A percentile compares a stretch with the other conserved stretches of the same genome.
These are phyloP conservation scores for Aspergillus ibericus DNA, from an alignment of 2,329 filamentous ascomycete species.

Conservation along the genomic window DNA sequence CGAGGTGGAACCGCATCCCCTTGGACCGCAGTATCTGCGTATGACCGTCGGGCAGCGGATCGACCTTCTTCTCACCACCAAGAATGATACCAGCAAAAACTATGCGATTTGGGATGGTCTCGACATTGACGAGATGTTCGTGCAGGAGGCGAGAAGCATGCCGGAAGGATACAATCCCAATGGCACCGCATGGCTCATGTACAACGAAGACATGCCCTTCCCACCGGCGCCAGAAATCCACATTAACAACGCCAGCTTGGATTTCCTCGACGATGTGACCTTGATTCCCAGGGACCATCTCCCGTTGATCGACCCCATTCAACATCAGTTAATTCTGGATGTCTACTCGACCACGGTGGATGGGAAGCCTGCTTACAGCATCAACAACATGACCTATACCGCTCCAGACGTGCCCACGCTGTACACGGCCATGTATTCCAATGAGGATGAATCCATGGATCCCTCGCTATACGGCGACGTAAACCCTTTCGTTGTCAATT, in stretches of 20 bases:
- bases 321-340: conserved; percentile 33
- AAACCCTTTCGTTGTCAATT: conserved; percentile 66
- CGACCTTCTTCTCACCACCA: conserved; percentile 58
- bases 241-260: conserved; percentile 51
- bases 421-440: conserved; percentile 71
- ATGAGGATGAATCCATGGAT: conserved; percentile 56
- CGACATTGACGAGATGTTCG: conserved; percentile 58
- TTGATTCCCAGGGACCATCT: conserved; percentile 27
- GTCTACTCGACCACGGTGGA: conserved; percentile 68
- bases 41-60: conserved; percentile 66
- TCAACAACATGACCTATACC: conserved; percentile 76
- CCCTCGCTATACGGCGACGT: conserved; percentile 67
- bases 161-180: conserved; percentile 66
- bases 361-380: conserved; percentile 61
- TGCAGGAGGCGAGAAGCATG: conserved; percentile 42
- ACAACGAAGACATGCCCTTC: conserved; percentile 49
- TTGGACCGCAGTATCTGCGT: conserved; percentile 63
- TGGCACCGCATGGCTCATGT: conserved; percentile 51
- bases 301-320: conserved; percentile 28
- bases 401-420: conserved; percentile 74
- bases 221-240: conserved; percentile 56
- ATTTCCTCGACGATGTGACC: conserved; percentile 66
- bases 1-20: conserved; percentile 32
- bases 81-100: conserved; percentile 61
- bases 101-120: conserved; percentile 69